Conservation (phyloP, 169 alveolate genomes). For the Plasmodium cynomolgi region DNA sequence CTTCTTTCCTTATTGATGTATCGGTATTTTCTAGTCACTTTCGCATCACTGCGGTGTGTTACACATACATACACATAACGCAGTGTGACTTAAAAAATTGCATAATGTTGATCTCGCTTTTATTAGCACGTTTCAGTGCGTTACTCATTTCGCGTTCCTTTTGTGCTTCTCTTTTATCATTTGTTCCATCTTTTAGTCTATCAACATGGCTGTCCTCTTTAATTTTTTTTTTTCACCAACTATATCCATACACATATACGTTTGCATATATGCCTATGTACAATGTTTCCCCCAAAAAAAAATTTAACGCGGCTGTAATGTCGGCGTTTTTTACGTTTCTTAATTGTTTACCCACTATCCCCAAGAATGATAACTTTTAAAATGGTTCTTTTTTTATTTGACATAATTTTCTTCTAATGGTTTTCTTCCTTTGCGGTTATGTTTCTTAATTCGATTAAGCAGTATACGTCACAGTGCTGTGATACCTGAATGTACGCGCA, state of each 20-base stretch:
- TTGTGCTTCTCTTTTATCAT: neutral
- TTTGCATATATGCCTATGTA: neutral
- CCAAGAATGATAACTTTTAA: constrained; percentile 97
- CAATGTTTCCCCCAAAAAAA: neutral
- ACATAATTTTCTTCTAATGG: constrained; percentile 76
- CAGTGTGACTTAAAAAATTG: neutral
- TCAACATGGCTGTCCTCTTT: neutral
- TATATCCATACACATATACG: neutral
- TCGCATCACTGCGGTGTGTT: neutral
- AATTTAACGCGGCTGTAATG: neutral
- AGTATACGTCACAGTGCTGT: neutral
- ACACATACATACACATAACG: neutral
- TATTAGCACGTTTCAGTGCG: neutral
- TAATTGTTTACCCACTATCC: constrained; percentile 95
- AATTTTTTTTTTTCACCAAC: neutral
- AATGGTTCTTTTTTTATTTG: constrained; percentile 88
- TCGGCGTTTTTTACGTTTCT: neutral
- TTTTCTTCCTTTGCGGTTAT: constrained; percentile 40
- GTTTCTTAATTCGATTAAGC: neutral
- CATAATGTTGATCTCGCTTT: neutral
- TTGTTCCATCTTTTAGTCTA: neutral
- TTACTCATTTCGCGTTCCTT: neutral
- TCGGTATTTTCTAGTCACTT: neutral
- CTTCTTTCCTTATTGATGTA: neutral
- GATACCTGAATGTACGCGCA: constrained; percentile 7